Percentiles rank a stretch among this genome's conserved stretches.
phyloP scores from a whole-genome alignment of 164 flowering plant species.

The Tetracentron sinense region DNA sequence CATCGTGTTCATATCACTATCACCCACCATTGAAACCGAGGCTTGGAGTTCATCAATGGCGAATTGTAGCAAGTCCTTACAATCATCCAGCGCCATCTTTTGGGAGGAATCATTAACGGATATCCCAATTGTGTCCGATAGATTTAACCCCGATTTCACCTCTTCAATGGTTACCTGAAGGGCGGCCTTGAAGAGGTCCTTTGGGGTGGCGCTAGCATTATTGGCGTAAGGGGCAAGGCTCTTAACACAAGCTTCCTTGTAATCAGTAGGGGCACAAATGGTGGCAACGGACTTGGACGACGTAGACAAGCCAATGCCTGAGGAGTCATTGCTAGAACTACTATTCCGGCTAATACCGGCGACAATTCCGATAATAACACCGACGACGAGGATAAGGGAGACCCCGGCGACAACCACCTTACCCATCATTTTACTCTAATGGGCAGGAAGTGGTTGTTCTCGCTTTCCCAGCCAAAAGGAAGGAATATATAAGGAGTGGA shows the following conservation, averaged over 20 bases:
- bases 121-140: constrained; percentile 11
- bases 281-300: constrained; percentile 31
- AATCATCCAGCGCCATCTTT: constrained; percentile 38
- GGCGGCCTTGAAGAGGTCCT: constrained; percentile 35
- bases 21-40: constrained; percentile 29
- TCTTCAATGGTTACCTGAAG: constrained; percentile 30
- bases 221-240: constrained; percentile 30
- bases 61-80: constrained; percentile 37
- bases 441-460: no score
- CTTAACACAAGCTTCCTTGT: constrained; percentile 33
- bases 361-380: constrained; percentile 31
- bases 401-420: constrained; percentile 16
- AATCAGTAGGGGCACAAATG: constrained; percentile 41
- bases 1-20: constrained; percentile 25
- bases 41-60: constrained; percentile 43
- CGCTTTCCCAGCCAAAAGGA: no score
- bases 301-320: not conserved
- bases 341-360: constrained; percentile 10
- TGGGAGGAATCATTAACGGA: constrained; percentile 10
- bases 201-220: constrained; percentile 29
- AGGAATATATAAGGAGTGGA: no score
- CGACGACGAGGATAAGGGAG: constrained; percentile 40
- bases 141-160: constrained; percentile 19
- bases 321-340: not conserved
- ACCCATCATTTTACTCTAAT: constrained; percentile 8